Base-by-base conservation (phyloP, 352 stramenopile genomes). In the Phytophthora nicotianae region DNA sequence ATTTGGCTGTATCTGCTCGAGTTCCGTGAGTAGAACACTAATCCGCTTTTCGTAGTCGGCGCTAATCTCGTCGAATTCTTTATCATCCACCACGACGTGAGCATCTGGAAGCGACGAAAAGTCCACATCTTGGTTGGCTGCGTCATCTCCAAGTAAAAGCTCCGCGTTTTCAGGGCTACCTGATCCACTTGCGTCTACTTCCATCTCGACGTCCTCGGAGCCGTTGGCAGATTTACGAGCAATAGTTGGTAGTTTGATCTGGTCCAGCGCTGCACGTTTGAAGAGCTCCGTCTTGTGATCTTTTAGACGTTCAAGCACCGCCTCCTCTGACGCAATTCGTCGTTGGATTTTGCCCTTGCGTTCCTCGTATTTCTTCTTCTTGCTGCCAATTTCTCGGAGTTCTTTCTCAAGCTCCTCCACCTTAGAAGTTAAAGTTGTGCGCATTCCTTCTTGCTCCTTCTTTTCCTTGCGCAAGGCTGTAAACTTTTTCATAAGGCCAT, bases 1-100 rank as follows among this genome's bases (percentile, higher is more conserved):
- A 66, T 99, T 99, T 4, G 98, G 98, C 49, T 97, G 89, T 79
- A 99, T 99, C 3, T 83, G 81, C 38, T 99, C 97, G 57, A 99
- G 51, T 43, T 97, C 88, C 2, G 81, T 74, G 0, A 88, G 62
- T 46, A 97, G 51, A 11, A 81, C 67, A 27, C 68, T 68, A 55
- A 97, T 90, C 5, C 75, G 73, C 48, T 86, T 75, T 27, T 93
- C 84, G 37, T 89, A 91, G 11, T 78, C 67, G 21, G 50, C 51
- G 43, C 89, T 80, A 24, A 97, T 85, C 16, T 93, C 83, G 23
- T 97, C 88, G 54, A 94, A 95, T 45, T 97, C 93, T 29, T 96
- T 91, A 49, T 93, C 75, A 38, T 92, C 52, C 41, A 81, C 72
- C 61, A 93, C 75, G 67, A 94, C 52, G 71, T 81, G 57, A 72